Evolutionary conservation across 2,329 filamentous ascomycete species (phyloP).

Genomic region (Oidium heveae): DNA sequence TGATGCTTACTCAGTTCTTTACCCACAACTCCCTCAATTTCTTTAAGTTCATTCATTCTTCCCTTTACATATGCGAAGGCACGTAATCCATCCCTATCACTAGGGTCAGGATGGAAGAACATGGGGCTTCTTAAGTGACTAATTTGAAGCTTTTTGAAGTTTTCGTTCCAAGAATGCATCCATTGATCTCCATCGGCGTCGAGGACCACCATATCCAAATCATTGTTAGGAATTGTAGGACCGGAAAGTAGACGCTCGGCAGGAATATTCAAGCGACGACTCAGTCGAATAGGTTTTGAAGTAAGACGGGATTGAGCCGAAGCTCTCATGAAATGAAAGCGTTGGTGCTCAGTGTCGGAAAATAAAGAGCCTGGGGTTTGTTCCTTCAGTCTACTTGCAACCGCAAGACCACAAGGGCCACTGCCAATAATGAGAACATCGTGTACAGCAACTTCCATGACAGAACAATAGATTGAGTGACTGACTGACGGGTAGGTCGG

Average conservation of each 20-base stretch:
- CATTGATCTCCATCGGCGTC: constrained; percentile 37
- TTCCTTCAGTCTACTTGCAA: constrained; percentile 47
- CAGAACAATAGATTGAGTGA: not conserved
- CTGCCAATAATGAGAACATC: constrained; percentile 40
- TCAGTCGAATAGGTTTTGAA: constrained; percentile 14
- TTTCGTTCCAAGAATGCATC: constrained; percentile 45
- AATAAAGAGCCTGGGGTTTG: constrained; percentile 54
- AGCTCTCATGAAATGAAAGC: constrained; percentile 47
- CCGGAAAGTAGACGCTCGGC: constrained; percentile 12
- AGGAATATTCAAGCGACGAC: constrained; percentile 14
- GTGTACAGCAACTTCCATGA: constrained; percentile 16
- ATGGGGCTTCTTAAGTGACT: constrained; percentile 51
- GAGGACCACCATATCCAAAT: constrained; percentile 29
- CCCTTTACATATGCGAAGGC: constrained; percentile 38
- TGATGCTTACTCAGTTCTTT: constrained; percentile 61
- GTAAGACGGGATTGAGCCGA: constrained; percentile 23
- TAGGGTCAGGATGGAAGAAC: constrained; percentile 61
- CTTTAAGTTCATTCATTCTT: constrained; percentile 33
- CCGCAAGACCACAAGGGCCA: constrained; percentile 49
- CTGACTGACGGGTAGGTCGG: too few species aligned
- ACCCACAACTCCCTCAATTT: constrained; percentile 51
- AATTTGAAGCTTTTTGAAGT: constrained; percentile 46
- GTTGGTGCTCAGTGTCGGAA: constrained; percentile 57
- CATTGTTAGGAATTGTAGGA: constrained; percentile 3
- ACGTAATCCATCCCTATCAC: constrained; percentile 47